Evolutionary conservation across 2,329 filamentous ascomycete species (phyloP).

Genomic region (Ceratocystis destructans): DNA sequence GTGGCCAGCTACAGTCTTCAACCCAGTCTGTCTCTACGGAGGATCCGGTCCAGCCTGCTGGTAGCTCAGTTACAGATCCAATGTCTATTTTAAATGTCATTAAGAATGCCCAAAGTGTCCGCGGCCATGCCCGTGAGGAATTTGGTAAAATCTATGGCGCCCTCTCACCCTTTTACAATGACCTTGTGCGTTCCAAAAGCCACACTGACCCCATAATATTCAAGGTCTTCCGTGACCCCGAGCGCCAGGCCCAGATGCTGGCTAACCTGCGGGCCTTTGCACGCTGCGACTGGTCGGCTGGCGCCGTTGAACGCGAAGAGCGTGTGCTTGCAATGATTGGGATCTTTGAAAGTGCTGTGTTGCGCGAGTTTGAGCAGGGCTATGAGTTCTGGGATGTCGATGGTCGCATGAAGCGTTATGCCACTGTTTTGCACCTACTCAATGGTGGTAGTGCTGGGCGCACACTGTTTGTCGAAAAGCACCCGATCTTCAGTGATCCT

Average conservation of each 20-base stretch:
- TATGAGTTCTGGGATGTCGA: slow-evolving; percentile 82
- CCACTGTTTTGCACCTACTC: slow-evolving; percentile 66
- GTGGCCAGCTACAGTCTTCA: slow-evolving; percentile 8
- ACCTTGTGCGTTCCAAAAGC: slow-evolving; percentile 57
- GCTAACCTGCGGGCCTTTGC: slow-evolving; percentile 66
- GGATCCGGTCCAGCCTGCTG: slow-evolving; percentile 23
- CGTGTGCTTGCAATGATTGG: slow-evolving; percentile 60
- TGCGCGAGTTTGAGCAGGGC: slow-evolving; percentile 85
- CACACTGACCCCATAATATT: slow-evolving; percentile 77
- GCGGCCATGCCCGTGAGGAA: slow-evolving; percentile 75
- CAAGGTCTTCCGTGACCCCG: slow-evolving; percentile 71
- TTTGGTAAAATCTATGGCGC: slow-evolving; percentile 86
- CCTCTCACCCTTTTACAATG: slow-evolving; percentile 75
- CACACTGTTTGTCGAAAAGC: slow-evolving; percentile 78
- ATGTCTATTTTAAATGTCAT: slow-evolving; percentile 56
- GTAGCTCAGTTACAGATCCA: slow-evolving; percentile 39
- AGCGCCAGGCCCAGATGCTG: slow-evolving; percentile 81
- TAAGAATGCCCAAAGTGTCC: slow-evolving; percentile 57
- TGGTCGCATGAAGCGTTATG: slow-evolving; percentile 77
- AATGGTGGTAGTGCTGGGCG: slow-evolving; percentile 68
- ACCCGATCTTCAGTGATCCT: slow-evolving; percentile 65
- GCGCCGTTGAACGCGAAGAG: slow-evolving; percentile 56
- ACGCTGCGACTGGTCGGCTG: slow-evolving; percentile 65
- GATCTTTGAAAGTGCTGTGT: slow-evolving; percentile 80
- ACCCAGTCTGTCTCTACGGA: background rate